These are phyloP conservation scores for Tylopilus cervinicoccineus DNA, from an alignment of 768 basidiomycete species.

Conservation along the genomic window DNA sequence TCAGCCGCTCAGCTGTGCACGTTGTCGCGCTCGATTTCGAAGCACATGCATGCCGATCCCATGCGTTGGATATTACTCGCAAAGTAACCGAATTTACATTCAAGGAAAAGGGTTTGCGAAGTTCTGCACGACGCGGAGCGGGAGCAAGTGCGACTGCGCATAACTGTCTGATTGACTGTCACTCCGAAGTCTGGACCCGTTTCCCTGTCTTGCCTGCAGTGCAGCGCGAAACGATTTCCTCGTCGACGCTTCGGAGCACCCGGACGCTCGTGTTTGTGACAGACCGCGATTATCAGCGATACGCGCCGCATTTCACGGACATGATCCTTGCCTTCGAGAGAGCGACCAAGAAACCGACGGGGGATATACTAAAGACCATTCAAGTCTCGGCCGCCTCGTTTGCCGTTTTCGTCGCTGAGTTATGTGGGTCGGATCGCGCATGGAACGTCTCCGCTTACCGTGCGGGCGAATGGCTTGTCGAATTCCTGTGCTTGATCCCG, in stretches of 20 bases:
- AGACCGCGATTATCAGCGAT: slow-evolving; percentile 32
- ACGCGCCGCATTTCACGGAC: slow-evolving; percentile 40
- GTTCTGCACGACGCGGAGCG: slow-evolving; percentile 3
- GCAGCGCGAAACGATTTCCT: slow-evolving; percentile 40
- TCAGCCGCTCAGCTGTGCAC: slow-evolving; percentile 39
- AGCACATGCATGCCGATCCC: slow-evolving; percentile 34
- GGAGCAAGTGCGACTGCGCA: slow-evolving; percentile 30
- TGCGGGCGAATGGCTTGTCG: slow-evolving; percentile 58
- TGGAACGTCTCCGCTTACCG: slow-evolving; percentile 38
- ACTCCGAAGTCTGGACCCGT: slow-evolving; percentile 55
- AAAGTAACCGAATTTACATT: neutral
- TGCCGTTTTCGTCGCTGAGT: slow-evolving; percentile 18
- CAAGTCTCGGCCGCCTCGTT: slow-evolving; percentile 30
- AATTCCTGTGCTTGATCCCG: slow-evolving; percentile 58
- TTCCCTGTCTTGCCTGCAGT: slow-evolving; percentile 57
- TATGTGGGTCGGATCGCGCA: slow-evolving; percentile 1
- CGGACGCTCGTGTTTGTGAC: slow-evolving; percentile 44
- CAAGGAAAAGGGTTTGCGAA: slow-evolving; percentile 18
- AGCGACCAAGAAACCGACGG: slow-evolving; percentile 48
- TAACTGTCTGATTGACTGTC: slow-evolving; percentile 53
- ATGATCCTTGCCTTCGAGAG: slow-evolving; percentile 45
- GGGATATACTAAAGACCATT: slow-evolving; percentile 38
- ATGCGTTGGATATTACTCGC: slow-evolving; percentile 33
- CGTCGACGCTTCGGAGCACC: slow-evolving; percentile 28
- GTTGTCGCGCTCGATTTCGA: slow-evolving; percentile 37